Evolutionary conservation across 352 stramenopile genomes (phyloP).

Genomic region (Globisporangium barbulae): DNA sequence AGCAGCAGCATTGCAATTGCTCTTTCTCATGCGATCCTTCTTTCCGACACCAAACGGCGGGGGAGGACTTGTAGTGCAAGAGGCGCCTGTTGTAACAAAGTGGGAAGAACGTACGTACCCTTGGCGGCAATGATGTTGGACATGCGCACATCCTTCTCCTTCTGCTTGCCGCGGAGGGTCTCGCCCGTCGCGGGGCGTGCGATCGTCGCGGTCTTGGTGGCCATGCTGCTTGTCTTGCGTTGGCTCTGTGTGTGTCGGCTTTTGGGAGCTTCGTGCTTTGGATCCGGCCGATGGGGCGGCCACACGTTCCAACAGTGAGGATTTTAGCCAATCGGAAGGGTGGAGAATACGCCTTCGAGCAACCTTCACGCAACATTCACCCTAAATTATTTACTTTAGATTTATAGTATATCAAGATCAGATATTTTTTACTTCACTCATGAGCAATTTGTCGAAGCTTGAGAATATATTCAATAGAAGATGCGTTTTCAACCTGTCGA

Average conservation of each 20-base stretch:
- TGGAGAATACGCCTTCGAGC: not conserved
- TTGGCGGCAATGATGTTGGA: slow-evolving; percentile 99
- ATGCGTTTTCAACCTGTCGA: no score
- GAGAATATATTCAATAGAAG: not conserved
- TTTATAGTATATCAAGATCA: not conserved
- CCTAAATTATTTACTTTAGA: not conserved
- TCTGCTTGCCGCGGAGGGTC: slow-evolving; percentile 87
- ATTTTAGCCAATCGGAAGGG: not conserved
- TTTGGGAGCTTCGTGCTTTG: slow-evolving; percentile 3
- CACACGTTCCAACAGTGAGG: slow-evolving; percentile 1
- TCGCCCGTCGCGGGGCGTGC: slow-evolving; percentile 57
- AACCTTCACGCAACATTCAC: not conserved
- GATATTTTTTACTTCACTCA: not conserved
- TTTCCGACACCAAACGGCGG: not conserved
- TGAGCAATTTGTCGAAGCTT: not conserved
- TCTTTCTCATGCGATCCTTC: slow-evolving; percentile 1
- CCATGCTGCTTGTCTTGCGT: slow-evolving; percentile 10
- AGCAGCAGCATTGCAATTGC: not conserved
- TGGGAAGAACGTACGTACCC: slow-evolving; percentile 40
- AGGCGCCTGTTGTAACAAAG: not conserved
- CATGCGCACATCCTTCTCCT: slow-evolving; percentile 98
- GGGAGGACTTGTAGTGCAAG: not conserved
- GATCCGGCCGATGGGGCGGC: not conserved
- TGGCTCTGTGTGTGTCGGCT: slow-evolving; percentile 7
- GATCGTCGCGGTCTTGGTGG: slow-evolving; percentile 50